Evolutionary conservation across 1,284 basidiomycete species (phyloP), one percentile per base, ranked within the genome.

Genomic region (Cryptococcus jaspeensis): DNA sequence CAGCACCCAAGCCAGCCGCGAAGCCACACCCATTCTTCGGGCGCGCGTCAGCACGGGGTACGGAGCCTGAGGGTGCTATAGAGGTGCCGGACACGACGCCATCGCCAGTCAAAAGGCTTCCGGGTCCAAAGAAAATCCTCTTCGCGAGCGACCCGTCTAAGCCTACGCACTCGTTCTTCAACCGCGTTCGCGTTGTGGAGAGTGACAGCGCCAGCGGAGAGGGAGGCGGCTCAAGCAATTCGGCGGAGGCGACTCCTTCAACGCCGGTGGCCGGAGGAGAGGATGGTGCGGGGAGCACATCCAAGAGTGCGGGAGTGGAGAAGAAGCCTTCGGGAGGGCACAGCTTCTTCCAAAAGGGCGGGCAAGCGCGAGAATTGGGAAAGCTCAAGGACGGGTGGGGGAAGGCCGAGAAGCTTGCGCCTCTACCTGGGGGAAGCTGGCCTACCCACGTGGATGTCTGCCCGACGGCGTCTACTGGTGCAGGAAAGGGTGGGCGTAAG

Each of bases 301-400:
- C 20, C 13, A 25, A 3, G 9, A 18, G 36, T 38, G 37, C 39
- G 35, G 15, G 3, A 5, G 52, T 48, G 42, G 37, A 37, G 32
- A 40, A 53, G 28, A 50, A 57, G 18, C 48, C 52, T 5, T 50
- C 20, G 25, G 18, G 8, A 62, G 64, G 44, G 63, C 69, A 73
- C 55, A 41, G 60, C 1, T 73, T 75, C 61, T 74, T 74, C 61
- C 42, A 43, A 18, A 42, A 50, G 52, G 53, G 50, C 16, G 56
- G 56, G 5, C 41, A 18, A 11, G 56, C 25, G 8, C 42, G 13
- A 6, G 54, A 44, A 15, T 45, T 59, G 3, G 64, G 67, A 0
- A 50, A 45, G 32, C 32, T 71, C 38, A 64, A 62, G 50, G 52
- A 68, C 42, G 74, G 74, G 0, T 76, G 74, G 74, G 74, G 73